Conservation (phyloP, 148 eudicot species). For the Rhododendron ovatum region DNA sequence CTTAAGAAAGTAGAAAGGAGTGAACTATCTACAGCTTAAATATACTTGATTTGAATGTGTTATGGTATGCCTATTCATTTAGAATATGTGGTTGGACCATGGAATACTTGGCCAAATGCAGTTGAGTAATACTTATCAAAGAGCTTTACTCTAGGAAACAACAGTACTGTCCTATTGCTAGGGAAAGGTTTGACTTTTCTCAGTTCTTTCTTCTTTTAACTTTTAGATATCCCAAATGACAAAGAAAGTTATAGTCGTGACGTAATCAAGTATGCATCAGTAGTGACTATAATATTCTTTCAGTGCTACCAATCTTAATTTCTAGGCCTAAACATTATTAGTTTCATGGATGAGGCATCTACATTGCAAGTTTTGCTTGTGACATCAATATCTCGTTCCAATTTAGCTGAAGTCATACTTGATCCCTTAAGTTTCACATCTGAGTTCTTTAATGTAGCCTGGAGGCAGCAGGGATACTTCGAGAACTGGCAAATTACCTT, state of each 20-base stretch:
- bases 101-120: background rate
- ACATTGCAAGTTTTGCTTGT: background rate
- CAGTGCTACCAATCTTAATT: background rate
- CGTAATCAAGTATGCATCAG: background rate
- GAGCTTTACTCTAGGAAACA: background rate
- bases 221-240: background rate
- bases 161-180: background rate
- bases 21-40: background rate
- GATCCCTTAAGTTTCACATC: background rate
- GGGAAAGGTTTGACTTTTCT: background rate
- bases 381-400: background rate
- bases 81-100: background rate
- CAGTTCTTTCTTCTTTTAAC: background rate
- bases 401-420: background rate
- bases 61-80: background rate
- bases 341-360: background rate
- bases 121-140: background rate
- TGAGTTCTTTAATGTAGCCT: constrained; percentile 37
- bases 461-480: constrained; percentile 89
- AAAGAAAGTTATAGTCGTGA: background rate
- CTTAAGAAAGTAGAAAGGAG: background rate
- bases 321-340: background rate
- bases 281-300: background rate
- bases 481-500: constrained; percentile 90
- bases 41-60: background rate